phyloP scores from a whole-genome alignment of 192 early-diverging fungal genomes.

The Helicostylum pulchrum region DNA sequence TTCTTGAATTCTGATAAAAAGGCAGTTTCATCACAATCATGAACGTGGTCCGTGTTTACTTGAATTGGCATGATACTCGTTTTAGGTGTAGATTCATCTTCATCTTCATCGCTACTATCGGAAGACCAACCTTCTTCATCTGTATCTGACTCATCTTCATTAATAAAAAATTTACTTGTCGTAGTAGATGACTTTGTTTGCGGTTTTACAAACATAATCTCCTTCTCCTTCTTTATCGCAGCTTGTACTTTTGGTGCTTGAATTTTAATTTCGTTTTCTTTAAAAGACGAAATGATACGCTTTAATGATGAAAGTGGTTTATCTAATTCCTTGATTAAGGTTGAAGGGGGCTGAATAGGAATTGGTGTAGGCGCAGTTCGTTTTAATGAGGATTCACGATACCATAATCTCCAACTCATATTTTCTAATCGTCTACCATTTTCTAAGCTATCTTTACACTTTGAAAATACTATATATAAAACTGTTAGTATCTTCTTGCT shows the following conservation, averaged over 20 bases:
- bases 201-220: background rate
- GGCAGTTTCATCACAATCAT: background rate
- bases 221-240: background rate
- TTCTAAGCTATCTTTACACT: constrained; percentile 31
- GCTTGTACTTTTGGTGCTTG: background rate
- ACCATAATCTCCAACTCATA: constrained; percentile 35
- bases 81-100: background rate
- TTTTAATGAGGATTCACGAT: constrained; percentile 25
- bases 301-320: background rate
- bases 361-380: background rate
- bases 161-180: no score
- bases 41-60: no score
- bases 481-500: no score
- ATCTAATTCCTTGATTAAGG: background rate
- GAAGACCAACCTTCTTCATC: no score
- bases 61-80: background rate
- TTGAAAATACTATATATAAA: constrained; percentile 36
- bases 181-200: background rate
- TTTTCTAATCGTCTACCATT: constrained; percentile 34
- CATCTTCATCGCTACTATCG: background rate
- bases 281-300: background rate
- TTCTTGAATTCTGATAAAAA: background rate
- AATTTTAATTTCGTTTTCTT: background rate
- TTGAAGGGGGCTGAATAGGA: background rate
- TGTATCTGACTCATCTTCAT: no score